These are phyloP conservation scores for Filobasidium floriforme DNA, from an alignment of 768 basidiomycete genomes.

Conservation along the genomic window DNA sequence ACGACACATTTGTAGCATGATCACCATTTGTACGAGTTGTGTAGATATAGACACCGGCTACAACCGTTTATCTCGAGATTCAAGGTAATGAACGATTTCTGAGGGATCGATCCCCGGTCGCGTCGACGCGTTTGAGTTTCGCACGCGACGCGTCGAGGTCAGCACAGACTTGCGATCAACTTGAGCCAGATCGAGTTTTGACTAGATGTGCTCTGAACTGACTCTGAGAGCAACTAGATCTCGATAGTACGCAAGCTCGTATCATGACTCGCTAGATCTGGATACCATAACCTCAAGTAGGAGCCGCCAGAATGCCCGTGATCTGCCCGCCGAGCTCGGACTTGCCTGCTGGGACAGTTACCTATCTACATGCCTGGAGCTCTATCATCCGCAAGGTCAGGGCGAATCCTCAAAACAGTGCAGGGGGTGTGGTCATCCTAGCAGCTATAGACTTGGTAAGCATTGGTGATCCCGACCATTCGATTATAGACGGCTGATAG, in stretches of 20 bases:
- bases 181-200: too few relatives aligned
- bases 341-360: slow-evolving; percentile 34
- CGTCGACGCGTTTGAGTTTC: too few relatives aligned
- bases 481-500: neutral
- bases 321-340: slow-evolving; percentile 40
- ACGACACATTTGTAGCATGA: slow-evolving; percentile 12
- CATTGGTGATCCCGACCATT: neutral
- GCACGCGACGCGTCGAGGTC: too few relatives aligned
- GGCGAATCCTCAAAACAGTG: slow-evolving; percentile 32
- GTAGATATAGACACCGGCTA: too few relatives aligned
- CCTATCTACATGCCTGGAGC: slow-evolving; percentile 42
- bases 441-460: slow-evolving; percentile 40
- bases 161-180: too few relatives aligned
- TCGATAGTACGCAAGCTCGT: too few relatives aligned
- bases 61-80: too few relatives aligned
- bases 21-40: neutral
- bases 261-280: neutral
- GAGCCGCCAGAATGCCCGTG: slow-evolving; percentile 34
- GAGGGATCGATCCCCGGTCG: too few relatives aligned
- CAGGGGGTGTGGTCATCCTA: slow-evolving; percentile 41
- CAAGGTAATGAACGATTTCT: too few relatives aligned
- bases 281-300: neutral
- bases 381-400: slow-evolving; percentile 39
- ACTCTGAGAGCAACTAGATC: too few relatives aligned
- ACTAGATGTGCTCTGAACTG: too few relatives aligned